Evolutionary conservation across 441 rosid species (phyloP).

Genomic region (Adansonia madagascariensis): DNA sequence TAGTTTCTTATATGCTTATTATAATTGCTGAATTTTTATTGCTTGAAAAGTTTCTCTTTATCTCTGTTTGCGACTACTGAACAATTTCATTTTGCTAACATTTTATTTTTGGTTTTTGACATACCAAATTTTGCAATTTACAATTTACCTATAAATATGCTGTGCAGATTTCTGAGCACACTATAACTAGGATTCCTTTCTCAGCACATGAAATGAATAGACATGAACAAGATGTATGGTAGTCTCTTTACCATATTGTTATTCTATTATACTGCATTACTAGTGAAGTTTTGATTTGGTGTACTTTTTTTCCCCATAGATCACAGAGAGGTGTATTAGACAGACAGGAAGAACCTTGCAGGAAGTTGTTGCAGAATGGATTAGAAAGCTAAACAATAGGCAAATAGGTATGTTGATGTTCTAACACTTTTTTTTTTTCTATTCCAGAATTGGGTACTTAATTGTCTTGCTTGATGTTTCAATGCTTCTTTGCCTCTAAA

Average conservation of each 20-base stretch:
- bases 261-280: background rate
- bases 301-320: conserved; percentile 40
- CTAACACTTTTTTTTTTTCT: background rate
- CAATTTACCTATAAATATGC: conserved; percentile 5
- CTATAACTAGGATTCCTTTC: conserved; percentile 61
- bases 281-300: conserved; percentile 24
- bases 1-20: background rate
- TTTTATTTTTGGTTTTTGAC: background rate
- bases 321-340: conserved; percentile 75
- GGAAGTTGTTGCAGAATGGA: conserved; percentile 73
- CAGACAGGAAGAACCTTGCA: conserved; percentile 66
- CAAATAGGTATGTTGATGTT: conserved; percentile 64
- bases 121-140: background rate
- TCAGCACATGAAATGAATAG: conserved; percentile 74
- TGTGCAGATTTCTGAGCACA: conserved; percentile 63
- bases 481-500: background rate
- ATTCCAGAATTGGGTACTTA: background rate
- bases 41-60: background rate
- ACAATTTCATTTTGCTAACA: background rate
- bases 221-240: conserved; percentile 83
- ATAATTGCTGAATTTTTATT: conserved; percentile 2
- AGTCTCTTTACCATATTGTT: conserved; percentile 6
- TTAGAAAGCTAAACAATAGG: conserved; percentile 60
- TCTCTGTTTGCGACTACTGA: background rate
- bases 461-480: background rate